Base-by-base conservation (phyloP, 352 stramenopile species). In the Phytophthora agathidicida region DNA sequence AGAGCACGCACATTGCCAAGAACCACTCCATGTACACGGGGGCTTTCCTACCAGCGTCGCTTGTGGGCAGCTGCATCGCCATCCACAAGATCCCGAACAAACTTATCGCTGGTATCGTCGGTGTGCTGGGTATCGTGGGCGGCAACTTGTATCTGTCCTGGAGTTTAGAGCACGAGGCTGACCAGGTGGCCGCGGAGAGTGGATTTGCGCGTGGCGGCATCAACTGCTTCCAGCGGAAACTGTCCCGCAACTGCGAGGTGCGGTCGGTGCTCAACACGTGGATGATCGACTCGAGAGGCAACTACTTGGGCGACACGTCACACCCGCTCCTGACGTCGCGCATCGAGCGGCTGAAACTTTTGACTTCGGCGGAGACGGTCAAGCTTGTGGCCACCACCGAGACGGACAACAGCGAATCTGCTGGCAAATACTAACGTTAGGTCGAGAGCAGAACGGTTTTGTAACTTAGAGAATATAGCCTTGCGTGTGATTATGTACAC, bases 31-130 rank as follows among this genome's bases (percentile, higher is more conserved):
- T 94, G 35, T 71, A 83, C 46, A 90, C 78, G 7, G 77, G 68
- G 0, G 65, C 68, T 2, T 88, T 86, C 35, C 60, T 93, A 14
- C 86, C 83, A 6, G 24, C 80, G 13, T 89, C 83, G 17, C 68
- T 94, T 7, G n/a, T 92, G 1, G 64, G 60, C 20, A 83, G 68
- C 41, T 84, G 65, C 28, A 73, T 76, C 11, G 57, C 63, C 19
- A 88, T 88, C 45, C 70, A 75, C 44, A 86, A 77, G 54, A 89
- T 93, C 31, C 80, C 83, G 0, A 91, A 94, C 77, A 92, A 91
- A 59, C 14, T 90, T 4, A 10, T 91, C 7, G 81, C 79, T 0
- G 73, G 75, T 0, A 55, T 85, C 3, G 46, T 85, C 5, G 78
- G 84, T 10, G 66, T 75, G 3, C 23, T 77, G 13, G 60, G 67